A percentile compares a stretch with the other conserved stretches of the same genome.
Conservation (phyloP, 1,139 yeast species). For the Geotrichum fermentans region DNA sequence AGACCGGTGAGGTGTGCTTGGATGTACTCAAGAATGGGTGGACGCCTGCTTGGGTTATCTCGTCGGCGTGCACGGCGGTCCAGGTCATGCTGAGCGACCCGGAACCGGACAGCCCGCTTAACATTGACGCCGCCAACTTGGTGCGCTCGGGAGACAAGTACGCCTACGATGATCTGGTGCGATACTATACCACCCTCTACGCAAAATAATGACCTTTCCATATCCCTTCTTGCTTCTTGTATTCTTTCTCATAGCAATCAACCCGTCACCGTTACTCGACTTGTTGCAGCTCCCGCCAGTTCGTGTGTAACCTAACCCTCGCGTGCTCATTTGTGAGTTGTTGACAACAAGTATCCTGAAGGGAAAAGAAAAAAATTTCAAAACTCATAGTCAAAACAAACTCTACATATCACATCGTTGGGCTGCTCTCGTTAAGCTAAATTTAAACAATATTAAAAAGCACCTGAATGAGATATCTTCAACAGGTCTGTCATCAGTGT, state of each 20-base stretch:
- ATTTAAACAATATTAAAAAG: too few species aligned
- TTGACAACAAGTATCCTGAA: too few species aligned
- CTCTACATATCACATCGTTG: too few species aligned
- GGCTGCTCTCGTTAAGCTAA: too few species aligned
- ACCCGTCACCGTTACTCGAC: not conserved
- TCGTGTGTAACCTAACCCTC: not conserved
- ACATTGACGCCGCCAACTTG: conserved; percentile 80
- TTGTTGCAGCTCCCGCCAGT: too few species aligned
- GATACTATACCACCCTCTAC: conserved; percentile 51
- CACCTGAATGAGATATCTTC: too few species aligned
- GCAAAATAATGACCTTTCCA: too few species aligned
- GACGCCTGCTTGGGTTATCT: conserved; percentile 87
- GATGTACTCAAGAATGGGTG: conserved; percentile 67
- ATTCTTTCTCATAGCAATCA: too few species aligned
- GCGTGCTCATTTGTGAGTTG: not conserved
- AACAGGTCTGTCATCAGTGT: too few species aligned
- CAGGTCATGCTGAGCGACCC: conserved; percentile 66
- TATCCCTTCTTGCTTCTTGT: too few species aligned
- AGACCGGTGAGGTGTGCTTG: conserved; percentile 78
- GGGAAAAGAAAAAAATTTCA: too few species aligned
- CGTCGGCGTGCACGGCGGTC: conserved; percentile 66
- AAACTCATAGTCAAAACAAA: too few species aligned
- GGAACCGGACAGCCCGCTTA: conserved; percentile 81
- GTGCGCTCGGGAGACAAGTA: conserved; percentile 51
- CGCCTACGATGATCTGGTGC: conserved; percentile 59